Conservation (phyloP, 176 grass and related monocot genomes). For the Aechmea fasciata region DNA sequence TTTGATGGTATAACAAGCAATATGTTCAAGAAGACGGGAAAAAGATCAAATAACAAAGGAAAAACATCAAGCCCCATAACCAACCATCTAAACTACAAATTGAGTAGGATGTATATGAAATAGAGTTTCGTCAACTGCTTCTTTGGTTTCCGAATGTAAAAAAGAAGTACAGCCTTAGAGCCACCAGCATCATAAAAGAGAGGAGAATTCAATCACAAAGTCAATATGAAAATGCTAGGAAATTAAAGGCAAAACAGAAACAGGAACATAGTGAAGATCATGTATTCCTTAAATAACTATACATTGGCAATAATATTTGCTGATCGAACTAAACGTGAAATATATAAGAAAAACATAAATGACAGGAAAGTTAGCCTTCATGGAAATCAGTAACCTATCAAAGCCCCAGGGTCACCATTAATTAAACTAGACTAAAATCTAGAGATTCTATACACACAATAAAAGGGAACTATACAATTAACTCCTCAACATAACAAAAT, state of each 20-base stretch:
- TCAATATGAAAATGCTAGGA: background rate
- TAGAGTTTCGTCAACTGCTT: no score
- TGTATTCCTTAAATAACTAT: background rate
- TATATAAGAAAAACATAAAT: background rate
- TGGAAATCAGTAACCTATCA: constrained; percentile 28
- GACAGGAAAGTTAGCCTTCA: background rate
- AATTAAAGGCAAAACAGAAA: background rate
- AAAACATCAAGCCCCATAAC: background rate
- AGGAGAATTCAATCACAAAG: background rate
- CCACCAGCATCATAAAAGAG: no score
- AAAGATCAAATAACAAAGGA: background rate
- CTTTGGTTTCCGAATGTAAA: background rate
- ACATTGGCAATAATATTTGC: background rate
- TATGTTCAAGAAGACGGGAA: no score
- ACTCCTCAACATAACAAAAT: no score
- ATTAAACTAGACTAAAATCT: background rate
- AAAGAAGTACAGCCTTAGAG: background rate
- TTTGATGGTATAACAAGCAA: no score
- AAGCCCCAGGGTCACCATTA: constrained; percentile 33
- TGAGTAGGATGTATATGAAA: background rate
- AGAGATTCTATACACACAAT: no score
- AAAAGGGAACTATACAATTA: no score
- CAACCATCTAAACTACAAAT: background rate
- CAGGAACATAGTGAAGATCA: background rate
- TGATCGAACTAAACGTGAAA: background rate